Base-by-base conservation (phyloP, 371 early-diverging fungal genomes). In the Mortierella sp. region DNA sequence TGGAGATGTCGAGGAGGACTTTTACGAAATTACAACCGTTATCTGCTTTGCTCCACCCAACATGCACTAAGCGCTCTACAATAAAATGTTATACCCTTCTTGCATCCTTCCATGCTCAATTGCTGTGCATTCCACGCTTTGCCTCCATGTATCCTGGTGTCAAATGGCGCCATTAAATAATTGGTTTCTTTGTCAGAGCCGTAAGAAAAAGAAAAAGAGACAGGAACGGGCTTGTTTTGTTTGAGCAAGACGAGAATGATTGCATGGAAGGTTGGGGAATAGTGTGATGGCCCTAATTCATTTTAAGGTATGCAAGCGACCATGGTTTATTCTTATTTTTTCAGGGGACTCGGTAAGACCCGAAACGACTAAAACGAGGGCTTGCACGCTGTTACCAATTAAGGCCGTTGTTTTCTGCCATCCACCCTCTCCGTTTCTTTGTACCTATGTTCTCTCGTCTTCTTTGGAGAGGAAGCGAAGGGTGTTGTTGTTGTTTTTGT, bases 11-110 rank as follows among this genome's bases (percentile, higher is more conserved):
- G 77, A 53, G 24, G 73, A 50, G 3, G 48, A 71, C 34, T 59
- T 59, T 21, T 81, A 77, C 53, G 82, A 77, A 1, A 74, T 81
- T 48, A 77, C 82, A 1, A 81, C 75, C 0, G 77, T 77, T n/a
- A 13, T 71, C 8, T 74, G 74, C 59, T 81, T 77, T 46, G 37
- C 64, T 16, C 80, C 79, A 14, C 51, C 74, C 34, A 31, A 71
- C 50, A 34, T 9, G 31, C 31, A 51, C 5, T 70, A 19, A 28
- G n/a, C 3, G 43, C 43, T 40, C 43, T 31, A 19, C 5, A 21
- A 57, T 2, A 44, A 44, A n/a, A 40, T n/a, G n/a, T n/a, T n/a
- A n/a, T n/a, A 69, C 2, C 37, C 6, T 8, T 46, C 48, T 40
- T 40, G 43, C 43, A 40, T 40, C 43, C 43, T 40, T 40, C 43